These are phyloP conservation scores for Grifola frondosa DNA, from an alignment of 1,284 basidiomycete species.

Conservation along the genomic window DNA sequence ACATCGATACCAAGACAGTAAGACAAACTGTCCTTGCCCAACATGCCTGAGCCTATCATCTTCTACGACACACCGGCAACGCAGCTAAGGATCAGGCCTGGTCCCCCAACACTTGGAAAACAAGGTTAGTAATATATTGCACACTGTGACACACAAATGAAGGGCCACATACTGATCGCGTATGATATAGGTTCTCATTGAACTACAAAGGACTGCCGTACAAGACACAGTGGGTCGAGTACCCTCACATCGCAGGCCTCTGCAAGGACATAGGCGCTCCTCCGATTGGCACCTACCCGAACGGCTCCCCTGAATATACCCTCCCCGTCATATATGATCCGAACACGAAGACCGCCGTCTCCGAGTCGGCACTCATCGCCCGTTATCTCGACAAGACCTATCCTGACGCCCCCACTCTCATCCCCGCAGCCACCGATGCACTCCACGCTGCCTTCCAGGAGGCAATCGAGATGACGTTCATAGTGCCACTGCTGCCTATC, in stretches of 20 bases:
- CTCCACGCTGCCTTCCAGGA: conserved; percentile 35
- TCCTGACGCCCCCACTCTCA: conserved; percentile 23
- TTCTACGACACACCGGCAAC: conserved; percentile 30
- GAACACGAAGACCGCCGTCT: conserved; percentile 23
- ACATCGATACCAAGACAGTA: no score
- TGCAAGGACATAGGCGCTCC: conserved; percentile 29
- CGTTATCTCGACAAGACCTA: conserved; percentile 36
- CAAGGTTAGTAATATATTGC: conserved; percentile 21
- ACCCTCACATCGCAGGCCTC: conserved; percentile 34
- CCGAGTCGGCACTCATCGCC: conserved; percentile 34
- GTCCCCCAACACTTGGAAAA: conserved; percentile 25
- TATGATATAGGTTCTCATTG: conserved; percentile 29
- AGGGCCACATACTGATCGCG: background rate
- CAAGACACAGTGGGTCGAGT: conserved; percentile 38
- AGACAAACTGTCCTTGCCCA: background rate
- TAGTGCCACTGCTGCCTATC: conserved; percentile 5
- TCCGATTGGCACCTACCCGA: conserved; percentile 20
- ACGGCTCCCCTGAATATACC: conserved; percentile 31
- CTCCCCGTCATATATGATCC: conserved; percentile 34
- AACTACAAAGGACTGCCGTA: conserved; percentile 37
- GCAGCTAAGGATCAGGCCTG: conserved; percentile 9
- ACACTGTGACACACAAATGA: background rate
- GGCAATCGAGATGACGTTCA: conserved; percentile 9
- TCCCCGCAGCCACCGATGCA: conserved; percentile 25
- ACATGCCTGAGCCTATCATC: conserved; percentile 10